Conservation (phyloP, 306 rosid genomes). For the Prunus kanzakura region DNA sequence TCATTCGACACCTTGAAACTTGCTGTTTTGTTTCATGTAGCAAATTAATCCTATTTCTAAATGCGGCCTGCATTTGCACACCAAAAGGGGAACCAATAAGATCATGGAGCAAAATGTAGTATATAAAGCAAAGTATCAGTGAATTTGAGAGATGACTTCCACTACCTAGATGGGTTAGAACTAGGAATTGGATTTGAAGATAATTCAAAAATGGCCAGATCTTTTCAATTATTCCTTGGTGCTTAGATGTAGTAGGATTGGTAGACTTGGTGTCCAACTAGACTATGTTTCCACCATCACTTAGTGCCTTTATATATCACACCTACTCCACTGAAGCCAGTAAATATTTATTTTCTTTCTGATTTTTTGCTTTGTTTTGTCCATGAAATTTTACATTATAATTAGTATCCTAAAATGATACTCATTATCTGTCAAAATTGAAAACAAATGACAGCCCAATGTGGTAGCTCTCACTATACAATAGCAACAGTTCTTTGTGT, state of each 20-base stretch:
- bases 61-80: conserved; percentile 27
- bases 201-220: conserved; percentile 16
- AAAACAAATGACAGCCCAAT: too few species aligned
- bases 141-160: conserved; percentile 24
- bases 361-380: neutral
- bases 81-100: conserved; percentile 33
- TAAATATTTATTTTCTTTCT: neutral
- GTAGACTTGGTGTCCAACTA: conserved; percentile 35
- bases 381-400: neutral
- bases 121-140: conserved; percentile 14
- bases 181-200: conserved; percentile 22
- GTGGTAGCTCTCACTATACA: neutral
- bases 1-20: conserved; percentile 16
- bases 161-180: conserved; percentile 22
- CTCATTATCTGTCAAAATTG: neutral
- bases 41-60: conserved; percentile 17
- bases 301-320: conserved; percentile 35
- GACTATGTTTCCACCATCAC: conserved; percentile 42
- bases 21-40: conserved; percentile 28
- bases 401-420: too few species aligned
- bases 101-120: conserved; percentile 25
- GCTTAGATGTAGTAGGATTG: conserved; percentile 33
- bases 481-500: neutral
- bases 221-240: conserved; percentile 20
- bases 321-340: conserved; percentile 25